Evolutionary conservation across 139 green algal genomes (phyloP).

Genomic region (Volvox africanus): DNA sequence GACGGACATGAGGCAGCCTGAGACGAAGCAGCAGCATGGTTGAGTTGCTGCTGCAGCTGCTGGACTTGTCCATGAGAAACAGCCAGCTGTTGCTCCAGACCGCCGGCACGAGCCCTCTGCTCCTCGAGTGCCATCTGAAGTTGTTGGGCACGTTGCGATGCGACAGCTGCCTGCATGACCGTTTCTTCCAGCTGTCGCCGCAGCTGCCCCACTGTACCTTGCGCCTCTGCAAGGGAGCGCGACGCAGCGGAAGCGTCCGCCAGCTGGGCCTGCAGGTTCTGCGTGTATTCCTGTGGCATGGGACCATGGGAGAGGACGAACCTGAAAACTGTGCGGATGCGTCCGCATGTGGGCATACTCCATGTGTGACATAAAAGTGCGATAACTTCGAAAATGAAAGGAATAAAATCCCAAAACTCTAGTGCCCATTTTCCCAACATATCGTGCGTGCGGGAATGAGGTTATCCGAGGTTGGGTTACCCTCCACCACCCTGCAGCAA

Average conservation of each 20-base stretch:
- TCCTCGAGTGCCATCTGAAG: neutral
- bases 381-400: too few relatives aligned
- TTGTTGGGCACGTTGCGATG: neutral
- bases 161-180: neutral
- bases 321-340: neutral
- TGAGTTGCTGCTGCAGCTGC: neutral
- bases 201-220: neutral
- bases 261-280: slow-evolving; percentile 9
- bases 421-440: too few relatives aligned
- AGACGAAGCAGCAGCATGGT: neutral
- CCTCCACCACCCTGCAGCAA: neutral
- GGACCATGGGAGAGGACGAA: neutral
- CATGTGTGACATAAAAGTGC: too few relatives aligned
- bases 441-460: too few relatives aligned
- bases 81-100: slow-evolving; percentile 10
- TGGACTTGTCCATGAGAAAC: slow-evolving; percentile 10
- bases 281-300: slow-evolving; percentile 6
- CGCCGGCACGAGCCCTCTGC: neutral
- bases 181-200: neutral
- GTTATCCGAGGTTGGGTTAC: too few relatives aligned
- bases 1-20: neutral
- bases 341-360: too few relatives aligned
- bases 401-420: too few relatives aligned
- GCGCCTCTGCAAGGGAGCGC: neutral
- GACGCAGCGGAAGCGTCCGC: neutral